Evolutionary conservation across 2,329 filamentous ascomycete genomes (phyloP).

Genomic region (Diplodia intermedia): DNA sequence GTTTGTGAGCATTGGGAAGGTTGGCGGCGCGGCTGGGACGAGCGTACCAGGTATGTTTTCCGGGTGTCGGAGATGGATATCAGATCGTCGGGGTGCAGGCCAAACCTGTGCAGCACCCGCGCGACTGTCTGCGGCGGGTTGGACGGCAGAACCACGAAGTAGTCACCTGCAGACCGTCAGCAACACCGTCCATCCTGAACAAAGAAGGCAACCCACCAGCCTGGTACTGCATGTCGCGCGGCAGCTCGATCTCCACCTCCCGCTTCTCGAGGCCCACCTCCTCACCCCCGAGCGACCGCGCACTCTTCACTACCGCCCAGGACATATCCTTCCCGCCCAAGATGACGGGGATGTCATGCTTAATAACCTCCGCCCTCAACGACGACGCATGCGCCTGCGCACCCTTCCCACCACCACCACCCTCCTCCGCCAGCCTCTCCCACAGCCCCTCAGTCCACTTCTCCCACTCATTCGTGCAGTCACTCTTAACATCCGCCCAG

Average conservation of each 20-base stretch:
- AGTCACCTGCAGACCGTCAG: constrained; percentile 12
- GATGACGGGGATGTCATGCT: constrained; percentile 26
- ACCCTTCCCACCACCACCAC: not conserved
- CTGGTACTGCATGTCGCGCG: not conserved
- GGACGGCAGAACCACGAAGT: constrained; percentile 22
- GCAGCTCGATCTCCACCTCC: constrained; percentile 23
- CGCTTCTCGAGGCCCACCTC: constrained; percentile 34
- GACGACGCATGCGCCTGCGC: not conserved
- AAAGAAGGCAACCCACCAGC: constrained; percentile 3
- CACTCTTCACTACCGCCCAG: constrained; percentile 19
- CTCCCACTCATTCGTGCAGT: constrained; percentile 37
- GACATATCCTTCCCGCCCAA: constrained; percentile 34
- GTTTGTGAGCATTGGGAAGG: not conserved
- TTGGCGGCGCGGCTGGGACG: not conserved
- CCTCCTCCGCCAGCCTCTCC: constrained; percentile 26
- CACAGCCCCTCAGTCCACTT: constrained; percentile 35
- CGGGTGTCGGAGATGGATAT: constrained; percentile 24
- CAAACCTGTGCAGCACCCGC: not conserved
- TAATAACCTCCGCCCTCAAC: constrained; percentile 8
- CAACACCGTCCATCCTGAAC: not conserved
- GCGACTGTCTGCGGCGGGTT: constrained; percentile 2
- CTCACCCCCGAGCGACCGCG: constrained; percentile 12
- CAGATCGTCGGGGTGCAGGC: constrained; percentile 9
- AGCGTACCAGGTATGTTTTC: constrained; percentile 33
- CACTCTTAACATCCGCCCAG: constrained; percentile 59